A percentile compares a stretch with the other conserved stretches of the same genome.
Evolutionary conservation across 2,329 filamentous ascomycete species (phyloP).

Genomic region (Trichoderma arundinaceum): DNA sequence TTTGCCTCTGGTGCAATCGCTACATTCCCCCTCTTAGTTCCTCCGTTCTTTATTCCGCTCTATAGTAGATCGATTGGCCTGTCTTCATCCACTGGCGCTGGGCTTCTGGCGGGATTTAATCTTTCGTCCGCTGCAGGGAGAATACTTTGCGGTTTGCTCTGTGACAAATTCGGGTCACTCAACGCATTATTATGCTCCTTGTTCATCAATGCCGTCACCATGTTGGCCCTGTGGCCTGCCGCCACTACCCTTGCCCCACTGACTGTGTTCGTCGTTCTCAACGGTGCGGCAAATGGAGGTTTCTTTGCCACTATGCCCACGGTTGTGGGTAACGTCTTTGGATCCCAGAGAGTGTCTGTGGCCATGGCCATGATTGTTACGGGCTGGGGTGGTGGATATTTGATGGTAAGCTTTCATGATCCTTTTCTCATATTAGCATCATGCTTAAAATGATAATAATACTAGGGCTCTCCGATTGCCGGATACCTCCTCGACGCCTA

Average conservation of each 20-base stretch:
- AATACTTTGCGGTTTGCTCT: slow-evolving; percentile 56
- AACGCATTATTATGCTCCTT: slow-evolving; percentile 59
- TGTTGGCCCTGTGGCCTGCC: slow-evolving; percentile 64
- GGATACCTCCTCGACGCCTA: slow-evolving; percentile 61
- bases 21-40: slow-evolving; percentile 63
- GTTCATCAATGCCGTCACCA: slow-evolving; percentile 57
- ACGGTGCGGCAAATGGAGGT: slow-evolving; percentile 62
- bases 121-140: slow-evolving; percentile 62
- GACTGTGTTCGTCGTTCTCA: slow-evolving; percentile 60
- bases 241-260: slow-evolving; percentile 58
- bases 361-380: slow-evolving; percentile 66
- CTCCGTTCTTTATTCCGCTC: slow-evolving; percentile 64
- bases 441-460: neutral
- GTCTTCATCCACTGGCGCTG: slow-evolving; percentile 56
- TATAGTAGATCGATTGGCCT: slow-evolving; percentile 59
- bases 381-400: slow-evolving; percentile 64
- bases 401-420: slow-evolving; percentile 51
- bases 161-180: slow-evolving; percentile 58
- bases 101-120: slow-evolving; percentile 63
- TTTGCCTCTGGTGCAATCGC: slow-evolving; percentile 59
- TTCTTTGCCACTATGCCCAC: slow-evolving; percentile 68
- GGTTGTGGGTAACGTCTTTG: slow-evolving; percentile 63
- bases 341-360: slow-evolving; percentile 56
- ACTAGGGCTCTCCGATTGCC: slow-evolving; percentile 60
- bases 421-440: neutral